Evolutionary conservation across 148 eudicot genomes (phyloP), one percentile per base, ranked within the genome.

Genomic region (Amaranthus palmeri): DNA sequence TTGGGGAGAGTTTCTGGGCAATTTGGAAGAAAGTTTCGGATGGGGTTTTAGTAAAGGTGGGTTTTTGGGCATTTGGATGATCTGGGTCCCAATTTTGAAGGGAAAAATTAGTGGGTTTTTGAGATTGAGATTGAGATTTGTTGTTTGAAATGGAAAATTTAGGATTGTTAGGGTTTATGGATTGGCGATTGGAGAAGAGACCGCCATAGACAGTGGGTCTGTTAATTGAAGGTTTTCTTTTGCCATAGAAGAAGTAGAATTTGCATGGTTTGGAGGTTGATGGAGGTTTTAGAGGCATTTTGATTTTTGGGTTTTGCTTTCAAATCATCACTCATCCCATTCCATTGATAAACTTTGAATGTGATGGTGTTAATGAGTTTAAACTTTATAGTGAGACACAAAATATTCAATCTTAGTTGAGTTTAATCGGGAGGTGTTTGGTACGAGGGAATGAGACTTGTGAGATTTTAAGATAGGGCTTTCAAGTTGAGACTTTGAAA

Each of bases 191-290:
- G 84, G 96, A 77, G 86, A 93, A 90, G 48, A 83, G 81, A 60
- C 95, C 98, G 15, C 98, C 98, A 69, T 69, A 80, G 61, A 90
- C 95, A 61, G 88, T 91, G 78, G 97, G 97, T 55, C 89, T 78
- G 81, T 87, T 86, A 43, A 80, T 92, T 50, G 92, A 81, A 46
- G 98, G 91, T 6, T 86, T 86, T 13, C 96, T 84, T 87, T 86
- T 91, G 85, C 92, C 92, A 71, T 79, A 83, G 80, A 76, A 88
- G 84, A 91, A 88, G 91, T 93, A 82, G 54, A 78, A 76, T 59
- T 86, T 90, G 70, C 50, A 74, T 50, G 90, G 74, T 25, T 78
- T 85, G 71, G 81, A 14, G 0, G 54, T 67, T 47, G 88, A 78
- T 79, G 76, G 93, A 4, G 83, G 43, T 54, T 81, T 77, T 54